Conservation (phyloP, 345 rosid genomes). For the Dipteronia sinensis region DNA sequence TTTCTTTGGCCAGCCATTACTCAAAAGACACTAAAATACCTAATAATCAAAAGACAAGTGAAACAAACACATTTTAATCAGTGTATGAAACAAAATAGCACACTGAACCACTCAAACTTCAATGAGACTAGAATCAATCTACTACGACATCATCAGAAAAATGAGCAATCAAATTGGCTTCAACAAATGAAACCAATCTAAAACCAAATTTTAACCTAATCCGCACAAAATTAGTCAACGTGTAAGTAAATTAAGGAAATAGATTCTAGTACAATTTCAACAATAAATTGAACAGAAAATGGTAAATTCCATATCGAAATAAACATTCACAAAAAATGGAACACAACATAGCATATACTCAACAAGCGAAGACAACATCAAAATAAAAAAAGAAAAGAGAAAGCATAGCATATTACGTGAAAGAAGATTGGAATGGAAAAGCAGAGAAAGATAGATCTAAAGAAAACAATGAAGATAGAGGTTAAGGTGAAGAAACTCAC, state of each 20-base stretch:
- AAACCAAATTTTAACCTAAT: background rate
- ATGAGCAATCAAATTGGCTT: no score
- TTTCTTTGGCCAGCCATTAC: conserved; percentile 53
- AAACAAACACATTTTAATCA: no score
- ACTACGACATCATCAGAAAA: no score
- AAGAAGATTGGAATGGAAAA: background rate
- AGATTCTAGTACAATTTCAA: background rate
- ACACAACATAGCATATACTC: background rate
- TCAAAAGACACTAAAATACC: background rate
- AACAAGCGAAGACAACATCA: background rate
- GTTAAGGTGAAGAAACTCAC: no score
- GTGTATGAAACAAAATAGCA: background rate
- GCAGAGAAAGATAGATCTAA: background rate
- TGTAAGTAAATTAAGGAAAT: background rate
- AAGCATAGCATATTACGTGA: background rate
- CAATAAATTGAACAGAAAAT: background rate
- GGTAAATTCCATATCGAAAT: no score
- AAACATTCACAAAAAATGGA: background rate
- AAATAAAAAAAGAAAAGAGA: background rate
- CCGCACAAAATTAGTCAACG: background rate
- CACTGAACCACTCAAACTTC: background rate
- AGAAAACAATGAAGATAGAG: background rate
- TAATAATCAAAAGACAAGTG: background rate
- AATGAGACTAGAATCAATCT: no score
- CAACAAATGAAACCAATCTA: no score